Conservation (phyloP, 2,329 filamentous ascomycete species). For the Trematosphaeria pertusa region DNA sequence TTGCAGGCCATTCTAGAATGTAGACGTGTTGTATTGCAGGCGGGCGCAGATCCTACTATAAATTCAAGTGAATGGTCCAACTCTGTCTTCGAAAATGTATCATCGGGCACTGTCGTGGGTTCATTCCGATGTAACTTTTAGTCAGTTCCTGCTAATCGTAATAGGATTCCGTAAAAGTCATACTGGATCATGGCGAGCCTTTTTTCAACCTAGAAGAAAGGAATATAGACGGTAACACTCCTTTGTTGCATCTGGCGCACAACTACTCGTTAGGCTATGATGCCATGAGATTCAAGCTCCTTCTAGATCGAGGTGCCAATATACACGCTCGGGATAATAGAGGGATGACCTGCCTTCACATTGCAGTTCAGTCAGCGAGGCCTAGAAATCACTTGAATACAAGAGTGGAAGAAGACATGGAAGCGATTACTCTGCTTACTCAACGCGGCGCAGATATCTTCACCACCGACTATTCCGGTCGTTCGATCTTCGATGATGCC, state of each 20-base stretch:
- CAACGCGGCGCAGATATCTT: constrained; percentile 7
- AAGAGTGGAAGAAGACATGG: too few species aligned
- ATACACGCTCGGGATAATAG: constrained; percentile 6
- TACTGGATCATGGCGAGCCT: neutral
- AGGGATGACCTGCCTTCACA: constrained; percentile 6
- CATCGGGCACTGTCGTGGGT: neutral
- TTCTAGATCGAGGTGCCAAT: constrained; percentile 6
- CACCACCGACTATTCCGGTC: neutral
- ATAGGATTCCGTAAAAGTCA: neutral
- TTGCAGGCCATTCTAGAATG: neutral
- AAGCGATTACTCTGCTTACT: constrained; percentile 3
- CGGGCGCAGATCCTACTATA: constrained; percentile 10
- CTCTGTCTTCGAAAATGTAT: neutral
- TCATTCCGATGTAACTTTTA: neutral
- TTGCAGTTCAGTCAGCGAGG: neutral
- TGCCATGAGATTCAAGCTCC: neutral
- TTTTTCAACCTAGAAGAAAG: neutral
- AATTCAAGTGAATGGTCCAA: neutral
- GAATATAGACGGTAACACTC: neutral
- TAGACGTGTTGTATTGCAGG: constrained; percentile 1
- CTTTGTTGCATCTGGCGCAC: neutral
- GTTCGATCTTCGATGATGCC: constrained; percentile 5
- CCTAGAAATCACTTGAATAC: neutral
- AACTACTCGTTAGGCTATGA: neutral
- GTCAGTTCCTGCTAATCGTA: constrained; percentile 2